These are phyloP conservation scores for Silene coronaria DNA, from an alignment of 179 eudicot genomes.

Conservation along the genomic window DNA sequence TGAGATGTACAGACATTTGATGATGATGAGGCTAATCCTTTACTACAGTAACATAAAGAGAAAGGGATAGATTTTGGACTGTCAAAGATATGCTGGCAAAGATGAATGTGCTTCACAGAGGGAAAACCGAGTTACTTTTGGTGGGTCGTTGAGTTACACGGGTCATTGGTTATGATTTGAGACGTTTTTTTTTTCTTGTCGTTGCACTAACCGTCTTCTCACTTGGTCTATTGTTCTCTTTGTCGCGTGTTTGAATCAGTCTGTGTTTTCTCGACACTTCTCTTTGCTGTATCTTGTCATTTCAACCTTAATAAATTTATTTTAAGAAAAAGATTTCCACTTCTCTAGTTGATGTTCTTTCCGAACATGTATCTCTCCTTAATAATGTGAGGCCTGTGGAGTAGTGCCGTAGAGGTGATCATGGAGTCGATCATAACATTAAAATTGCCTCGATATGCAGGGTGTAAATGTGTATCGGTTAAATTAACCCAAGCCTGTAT, in stretches of 20 bases:
- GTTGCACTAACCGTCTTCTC: no score
- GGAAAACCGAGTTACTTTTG: not conserved
- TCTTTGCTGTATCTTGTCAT: no score
- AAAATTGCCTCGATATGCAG: no score
- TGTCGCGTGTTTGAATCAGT: no score
- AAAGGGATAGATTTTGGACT: not conserved
- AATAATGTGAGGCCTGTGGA: no score
- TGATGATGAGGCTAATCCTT: not conserved
- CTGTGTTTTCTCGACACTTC: no score
- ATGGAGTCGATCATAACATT: not conserved
- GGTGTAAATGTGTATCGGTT: no score
- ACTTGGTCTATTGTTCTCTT: no score
- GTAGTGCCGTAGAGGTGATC: not conserved
- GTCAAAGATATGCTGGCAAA: not conserved
- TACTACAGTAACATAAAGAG: not conserved
- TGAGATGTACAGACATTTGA: not conserved
- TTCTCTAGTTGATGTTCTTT: no score
- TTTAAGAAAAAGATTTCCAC: no score
- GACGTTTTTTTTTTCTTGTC: not conserved
- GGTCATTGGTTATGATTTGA: not conserved
- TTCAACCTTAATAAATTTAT: no score
- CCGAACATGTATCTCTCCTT: not conserved
- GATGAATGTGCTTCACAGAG: not conserved
- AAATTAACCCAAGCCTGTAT: not conserved
- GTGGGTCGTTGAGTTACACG: not conserved